Conservation (phyloP, 2,329 filamentous ascomycete species). For the Fusarium anguioides region DNA sequence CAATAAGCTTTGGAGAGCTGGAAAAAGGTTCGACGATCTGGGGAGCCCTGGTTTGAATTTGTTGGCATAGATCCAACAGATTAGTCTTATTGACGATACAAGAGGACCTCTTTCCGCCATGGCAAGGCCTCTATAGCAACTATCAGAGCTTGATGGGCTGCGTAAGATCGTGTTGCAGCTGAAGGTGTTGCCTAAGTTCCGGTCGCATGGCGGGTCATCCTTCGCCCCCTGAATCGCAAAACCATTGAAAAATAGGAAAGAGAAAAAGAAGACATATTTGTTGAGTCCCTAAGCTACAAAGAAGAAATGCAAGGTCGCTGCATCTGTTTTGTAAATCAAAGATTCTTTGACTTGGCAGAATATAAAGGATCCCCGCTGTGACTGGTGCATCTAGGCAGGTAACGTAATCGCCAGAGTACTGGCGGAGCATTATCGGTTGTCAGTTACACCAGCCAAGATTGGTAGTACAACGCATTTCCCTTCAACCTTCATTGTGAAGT, state of each 20-base stretch:
- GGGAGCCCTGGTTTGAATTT: no score
- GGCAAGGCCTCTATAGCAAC: no score
- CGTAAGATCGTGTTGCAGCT: no score
- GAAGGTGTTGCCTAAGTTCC: not conserved
- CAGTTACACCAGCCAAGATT: not conserved
- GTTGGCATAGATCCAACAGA: no score
- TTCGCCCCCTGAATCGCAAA: not conserved
- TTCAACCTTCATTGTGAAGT: not conserved
- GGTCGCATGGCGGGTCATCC: not conserved
- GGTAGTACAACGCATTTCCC: not conserved
- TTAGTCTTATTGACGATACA: no score
- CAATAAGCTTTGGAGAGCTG: no score
- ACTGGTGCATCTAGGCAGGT: not conserved
- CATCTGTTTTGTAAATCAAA: not conserved
- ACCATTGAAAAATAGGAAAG: not conserved
- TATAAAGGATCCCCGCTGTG: not conserved
- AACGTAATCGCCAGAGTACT: not conserved
- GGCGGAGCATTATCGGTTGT: not conserved
- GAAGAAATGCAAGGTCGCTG: not conserved
- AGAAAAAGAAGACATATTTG: not conserved
- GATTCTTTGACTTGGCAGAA: not conserved
- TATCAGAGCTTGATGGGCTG: no score
- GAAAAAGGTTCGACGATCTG: no score
- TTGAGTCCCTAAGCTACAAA: not conserved
- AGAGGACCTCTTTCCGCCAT: no score